Conservation (phyloP, 768 basidiomycete genomes). For the Suillus decipiens region DNA sequence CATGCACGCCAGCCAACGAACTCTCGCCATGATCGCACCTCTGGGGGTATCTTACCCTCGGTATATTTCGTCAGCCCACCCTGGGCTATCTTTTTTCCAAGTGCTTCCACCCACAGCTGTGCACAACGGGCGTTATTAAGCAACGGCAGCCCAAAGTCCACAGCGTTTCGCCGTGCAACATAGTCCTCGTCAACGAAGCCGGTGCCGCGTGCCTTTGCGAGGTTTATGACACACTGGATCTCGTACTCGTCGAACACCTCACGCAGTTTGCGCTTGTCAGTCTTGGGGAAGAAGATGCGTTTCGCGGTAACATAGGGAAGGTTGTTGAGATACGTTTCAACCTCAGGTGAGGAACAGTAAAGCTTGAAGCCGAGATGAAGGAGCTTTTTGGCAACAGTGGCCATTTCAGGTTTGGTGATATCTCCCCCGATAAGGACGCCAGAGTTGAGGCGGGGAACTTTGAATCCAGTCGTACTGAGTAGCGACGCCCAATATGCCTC, state of each 20-base stretch:
- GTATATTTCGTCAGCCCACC: constrained; percentile 78
- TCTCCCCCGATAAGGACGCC: constrained; percentile 96
- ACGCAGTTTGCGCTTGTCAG: constrained; percentile 93
- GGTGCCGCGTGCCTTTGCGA: constrained; percentile 76
- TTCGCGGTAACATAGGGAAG: constrained; percentile 79
- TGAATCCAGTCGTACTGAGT: constrained; percentile 96
- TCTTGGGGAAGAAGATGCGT: constrained; percentile 94
- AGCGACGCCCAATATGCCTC: constrained; percentile 97
- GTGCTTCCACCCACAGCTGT: constrained; percentile 85
- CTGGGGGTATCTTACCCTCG: constrained; percentile 87
- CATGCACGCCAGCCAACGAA: constrained; percentile 76
- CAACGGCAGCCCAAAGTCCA: constrained; percentile 92
- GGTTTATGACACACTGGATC: constrained; percentile 93
- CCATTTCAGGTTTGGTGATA: constrained; percentile 84
- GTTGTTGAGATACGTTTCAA: constrained; percentile 80
- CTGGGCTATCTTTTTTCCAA: constrained; percentile 80
- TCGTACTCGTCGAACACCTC: constrained; percentile 94
- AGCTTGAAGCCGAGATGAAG: constrained; percentile 92
- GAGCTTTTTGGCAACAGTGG: constrained; percentile 74
- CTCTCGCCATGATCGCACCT: constrained; percentile 91
- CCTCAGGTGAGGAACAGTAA: constrained; percentile 78
- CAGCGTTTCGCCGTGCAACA: constrained; percentile 93
- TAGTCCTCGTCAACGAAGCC: constrained; percentile 91
- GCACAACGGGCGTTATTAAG: constrained; percentile 91
- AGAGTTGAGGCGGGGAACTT: constrained; percentile 77